These are phyloP conservation scores for Russula virescens DNA, from an alignment of 768 basidiomycete species.

Conservation along the genomic window DNA sequence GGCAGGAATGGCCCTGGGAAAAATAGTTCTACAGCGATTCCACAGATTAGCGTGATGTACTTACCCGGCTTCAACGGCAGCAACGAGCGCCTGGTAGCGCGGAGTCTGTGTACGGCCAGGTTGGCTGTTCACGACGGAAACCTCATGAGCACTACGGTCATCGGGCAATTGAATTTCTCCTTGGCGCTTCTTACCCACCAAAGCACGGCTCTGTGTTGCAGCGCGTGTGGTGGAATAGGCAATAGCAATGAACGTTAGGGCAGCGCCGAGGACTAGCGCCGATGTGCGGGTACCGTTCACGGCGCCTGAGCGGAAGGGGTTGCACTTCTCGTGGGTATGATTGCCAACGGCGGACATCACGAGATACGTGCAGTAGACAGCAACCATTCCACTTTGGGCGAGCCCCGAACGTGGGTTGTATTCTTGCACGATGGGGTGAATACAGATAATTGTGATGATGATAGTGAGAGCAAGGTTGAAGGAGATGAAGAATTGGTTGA, in stretches of 20 bases:
- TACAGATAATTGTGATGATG: slow-evolving; percentile 72
- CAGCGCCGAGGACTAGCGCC: slow-evolving; percentile 81
- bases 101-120: slow-evolving; percentile 81
- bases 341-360: slow-evolving; percentile 91
- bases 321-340: slow-evolving; percentile 80
- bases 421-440: slow-evolving; percentile 85
- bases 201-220: slow-evolving; percentile 88
- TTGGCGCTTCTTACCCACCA: slow-evolving; percentile 69
- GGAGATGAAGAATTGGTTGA: slow-evolving; percentile 97
- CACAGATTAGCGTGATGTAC: slow-evolving; percentile 24
- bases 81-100: slow-evolving; percentile 87
- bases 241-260: slow-evolving; percentile 97
- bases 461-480: slow-evolving; percentile 82
- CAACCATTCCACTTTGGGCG: slow-evolving; percentile 95
- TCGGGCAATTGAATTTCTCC: slow-evolving; percentile 58
- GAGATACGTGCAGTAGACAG: slow-evolving; percentile 94
- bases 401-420: slow-evolving; percentile 91
- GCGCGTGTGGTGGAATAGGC: slow-evolving; percentile 96
- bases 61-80: slow-evolving; percentile 94
- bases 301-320: slow-evolving; percentile 64
- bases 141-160: slow-evolving; percentile 54
- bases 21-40: not conserved
- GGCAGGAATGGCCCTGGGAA: slow-evolving; percentile 79
- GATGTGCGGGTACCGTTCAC: slow-evolving; percentile 69
- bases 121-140: slow-evolving; percentile 75